Evolutionary conservation across 441 rosid genomes (phyloP).

Genomic region (Croton laevigatus): DNA sequence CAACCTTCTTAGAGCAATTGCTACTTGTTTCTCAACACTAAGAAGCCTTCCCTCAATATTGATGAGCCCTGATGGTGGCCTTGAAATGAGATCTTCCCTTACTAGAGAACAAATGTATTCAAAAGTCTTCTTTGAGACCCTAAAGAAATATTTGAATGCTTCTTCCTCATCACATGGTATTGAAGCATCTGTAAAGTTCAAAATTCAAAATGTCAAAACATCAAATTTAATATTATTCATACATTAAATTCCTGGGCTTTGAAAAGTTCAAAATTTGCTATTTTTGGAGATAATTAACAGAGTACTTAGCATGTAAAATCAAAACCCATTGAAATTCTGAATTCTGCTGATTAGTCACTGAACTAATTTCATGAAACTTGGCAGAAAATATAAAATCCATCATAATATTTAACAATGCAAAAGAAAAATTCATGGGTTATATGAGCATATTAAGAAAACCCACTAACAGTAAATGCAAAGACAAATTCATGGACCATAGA

Average conservation of each 20-base stretch:
- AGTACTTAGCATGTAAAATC: background rate
- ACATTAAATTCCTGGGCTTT: background rate
- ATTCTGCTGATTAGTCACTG: background rate
- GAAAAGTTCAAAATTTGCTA: background rate
- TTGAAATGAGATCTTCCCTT: conserved; percentile 81
- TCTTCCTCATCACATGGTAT: conserved; percentile 64
- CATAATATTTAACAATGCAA: background rate
- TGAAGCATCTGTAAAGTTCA: conserved; percentile 34
- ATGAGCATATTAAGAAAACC: background rate
- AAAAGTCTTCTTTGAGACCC: conserved; percentile 78
- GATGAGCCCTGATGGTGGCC: conserved; percentile 94
- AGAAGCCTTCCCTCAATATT: conserved; percentile 96
- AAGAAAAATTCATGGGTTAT: background rate
- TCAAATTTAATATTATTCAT: background rate
- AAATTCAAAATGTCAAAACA: conserved; percentile 7
- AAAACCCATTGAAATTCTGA: background rate
- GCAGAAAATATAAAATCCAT: background rate
- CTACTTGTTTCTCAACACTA: conserved; percentile 94
- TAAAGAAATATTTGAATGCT: conserved; percentile 82
- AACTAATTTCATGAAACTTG: background rate
- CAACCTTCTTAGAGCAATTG: conserved; percentile 78
- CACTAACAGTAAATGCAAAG: background rate
- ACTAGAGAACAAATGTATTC: conserved; percentile 84
- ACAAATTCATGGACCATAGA: no score
- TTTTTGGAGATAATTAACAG: background rate